Conservation (phyloP, 148 eudicot genomes). For the Persicaria tinctoria region DNA sequence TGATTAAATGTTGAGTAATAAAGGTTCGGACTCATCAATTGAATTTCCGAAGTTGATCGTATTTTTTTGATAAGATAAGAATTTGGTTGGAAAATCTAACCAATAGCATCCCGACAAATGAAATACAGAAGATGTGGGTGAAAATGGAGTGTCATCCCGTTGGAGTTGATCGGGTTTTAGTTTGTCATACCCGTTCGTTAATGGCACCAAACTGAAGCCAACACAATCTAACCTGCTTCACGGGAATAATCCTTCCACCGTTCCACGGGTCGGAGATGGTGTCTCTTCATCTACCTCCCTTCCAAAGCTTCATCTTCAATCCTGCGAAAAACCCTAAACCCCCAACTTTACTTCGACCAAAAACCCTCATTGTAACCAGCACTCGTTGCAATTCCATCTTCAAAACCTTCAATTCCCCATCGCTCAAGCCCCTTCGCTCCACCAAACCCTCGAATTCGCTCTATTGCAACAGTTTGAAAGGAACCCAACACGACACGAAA, state of each 20-base stretch:
- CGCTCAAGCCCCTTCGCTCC: conserved; percentile 15
- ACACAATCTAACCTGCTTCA: neutral
- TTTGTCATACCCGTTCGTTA: neutral
- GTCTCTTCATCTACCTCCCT: conserved; percentile 34
- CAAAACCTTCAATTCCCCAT: conserved; percentile 26
- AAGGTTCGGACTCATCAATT: no score
- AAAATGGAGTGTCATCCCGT: no score
- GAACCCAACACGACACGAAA: conserved; percentile 37
- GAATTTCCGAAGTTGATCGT: no score
- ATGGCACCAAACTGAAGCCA: neutral
- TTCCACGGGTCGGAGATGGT: conserved; percentile 28
- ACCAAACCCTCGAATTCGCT: conserved; percentile 23
- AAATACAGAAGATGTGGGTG: no score
- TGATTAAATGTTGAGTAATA: no score
- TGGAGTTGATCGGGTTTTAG: no score
- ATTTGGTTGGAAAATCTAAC: no score
- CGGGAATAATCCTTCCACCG: neutral
- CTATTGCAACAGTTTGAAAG: conserved; percentile 41
- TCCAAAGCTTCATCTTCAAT: conserved; percentile 17
- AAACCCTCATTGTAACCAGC: conserved; percentile 27
- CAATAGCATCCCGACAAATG: no score
- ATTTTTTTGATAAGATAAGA: no score
- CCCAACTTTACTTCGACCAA: conserved; percentile 17
- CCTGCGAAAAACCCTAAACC: conserved; percentile 29
- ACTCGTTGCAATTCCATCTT: conserved; percentile 31